Evolutionary conservation across 257 asterid genomes (phyloP).

Genomic region (Solanum bukasovii): DNA sequence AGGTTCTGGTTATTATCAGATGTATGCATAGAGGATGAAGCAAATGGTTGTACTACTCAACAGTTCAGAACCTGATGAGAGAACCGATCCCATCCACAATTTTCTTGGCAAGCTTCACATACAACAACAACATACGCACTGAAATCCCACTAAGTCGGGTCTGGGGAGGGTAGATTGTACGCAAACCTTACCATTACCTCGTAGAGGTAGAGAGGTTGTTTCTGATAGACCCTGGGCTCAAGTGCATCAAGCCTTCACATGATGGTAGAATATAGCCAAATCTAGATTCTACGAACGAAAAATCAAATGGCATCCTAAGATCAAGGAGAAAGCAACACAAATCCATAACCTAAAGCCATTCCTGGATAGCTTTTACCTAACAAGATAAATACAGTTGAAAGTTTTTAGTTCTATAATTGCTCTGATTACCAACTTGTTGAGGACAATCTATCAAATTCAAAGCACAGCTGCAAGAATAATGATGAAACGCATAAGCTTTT

Average conservation of each 20-base stretch:
- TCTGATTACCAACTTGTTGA: not conserved
- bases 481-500: not conserved
- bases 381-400: not conserved
- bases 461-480: slow-evolving; percentile 4
- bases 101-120: not conserved
- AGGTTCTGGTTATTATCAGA: not conserved
- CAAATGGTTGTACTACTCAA: not conserved
- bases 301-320: not conserved
- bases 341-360: not conserved
- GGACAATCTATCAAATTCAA: slow-evolving; percentile 12
- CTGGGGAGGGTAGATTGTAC: no score
- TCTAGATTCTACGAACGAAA: not conserved
- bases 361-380: not conserved
- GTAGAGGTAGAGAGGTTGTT: not conserved
- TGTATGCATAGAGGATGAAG: not conserved
- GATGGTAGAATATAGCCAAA: not conserved
- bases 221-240: not conserved
- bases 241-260: not conserved
- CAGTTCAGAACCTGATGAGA: not conserved
- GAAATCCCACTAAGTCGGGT: not conserved
- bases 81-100: not conserved
- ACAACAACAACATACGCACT: not conserved
- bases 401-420: not conserved
- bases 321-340: not conserved
- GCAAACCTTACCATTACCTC: not conserved